These are phyloP conservation scores for Aspergillus japonicus DNA, from an alignment of 2,329 filamentous ascomycete species.

Conservation along the genomic window DNA sequence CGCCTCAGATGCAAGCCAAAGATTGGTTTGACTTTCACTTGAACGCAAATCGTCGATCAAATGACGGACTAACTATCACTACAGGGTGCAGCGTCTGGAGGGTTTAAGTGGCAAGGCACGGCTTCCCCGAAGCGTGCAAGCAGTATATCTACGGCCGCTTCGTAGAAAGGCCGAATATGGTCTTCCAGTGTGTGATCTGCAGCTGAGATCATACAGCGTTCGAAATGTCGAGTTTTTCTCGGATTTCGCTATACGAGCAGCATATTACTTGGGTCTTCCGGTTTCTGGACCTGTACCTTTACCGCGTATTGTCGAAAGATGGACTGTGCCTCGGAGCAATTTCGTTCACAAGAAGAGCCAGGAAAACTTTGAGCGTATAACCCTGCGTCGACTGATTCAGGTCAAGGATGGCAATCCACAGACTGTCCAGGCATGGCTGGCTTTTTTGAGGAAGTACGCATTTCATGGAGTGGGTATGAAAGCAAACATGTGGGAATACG, in stretches of 20 bases:
- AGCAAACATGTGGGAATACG: conserved; percentile 92
- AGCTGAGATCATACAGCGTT: conserved; percentile 85
- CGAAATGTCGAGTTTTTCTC: conserved; percentile 91
- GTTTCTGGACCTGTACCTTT: conserved; percentile 83
- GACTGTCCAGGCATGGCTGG: conserved; percentile 86
- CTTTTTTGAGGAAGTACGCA: conserved; percentile 85
- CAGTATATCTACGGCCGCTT: conserved; percentile 80
- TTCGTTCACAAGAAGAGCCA: conserved; percentile 98
- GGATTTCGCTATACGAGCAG: conserved; percentile 90
- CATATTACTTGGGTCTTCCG: conserved; percentile 87
- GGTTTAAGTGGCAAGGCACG: conserved; percentile 47
- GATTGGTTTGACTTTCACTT: conserved; percentile 5
- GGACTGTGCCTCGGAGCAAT: conserved; percentile 84
- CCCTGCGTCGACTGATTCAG: conserved; percentile 79
- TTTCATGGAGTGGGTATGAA: conserved; percentile 99
- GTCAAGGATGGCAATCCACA: conserved; percentile 90
- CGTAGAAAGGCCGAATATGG: conserved; percentile 72
- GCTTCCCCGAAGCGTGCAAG: conserved; percentile 76
- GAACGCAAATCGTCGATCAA: background rate
- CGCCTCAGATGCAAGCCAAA: conserved; percentile 1
- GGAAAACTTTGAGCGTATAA: conserved; percentile 95
- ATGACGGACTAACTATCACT: conserved; percentile 3
- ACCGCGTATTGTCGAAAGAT: conserved; percentile 82
- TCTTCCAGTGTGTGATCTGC: conserved; percentile 83
- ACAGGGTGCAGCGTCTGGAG: conserved; percentile 39